Conservation (phyloP, 2,329 filamentous ascomycete genomes). For the Drechslerella dactyloides region DNA sequence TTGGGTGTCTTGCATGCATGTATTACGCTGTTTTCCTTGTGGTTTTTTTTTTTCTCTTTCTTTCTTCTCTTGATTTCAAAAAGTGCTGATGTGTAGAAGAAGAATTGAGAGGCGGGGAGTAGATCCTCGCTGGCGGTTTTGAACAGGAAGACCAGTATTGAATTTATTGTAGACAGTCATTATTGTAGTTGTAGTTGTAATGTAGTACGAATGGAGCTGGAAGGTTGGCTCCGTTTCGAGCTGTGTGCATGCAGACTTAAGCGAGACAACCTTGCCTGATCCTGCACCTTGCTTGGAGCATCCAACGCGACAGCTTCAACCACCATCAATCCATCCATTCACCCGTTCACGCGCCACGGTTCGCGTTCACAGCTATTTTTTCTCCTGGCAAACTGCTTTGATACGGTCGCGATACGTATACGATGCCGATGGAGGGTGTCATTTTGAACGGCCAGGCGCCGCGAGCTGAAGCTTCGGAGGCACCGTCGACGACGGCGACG, state of each 20-base stretch:
- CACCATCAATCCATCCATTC: background rate
- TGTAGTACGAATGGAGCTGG: background rate
- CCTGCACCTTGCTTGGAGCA: background rate
- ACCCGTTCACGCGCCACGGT: too few relatives aligned
- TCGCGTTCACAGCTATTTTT: too few relatives aligned
- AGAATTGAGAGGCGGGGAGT: background rate
- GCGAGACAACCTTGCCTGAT: background rate
- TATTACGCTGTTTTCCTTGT: too few relatives aligned
- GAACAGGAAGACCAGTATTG: background rate
- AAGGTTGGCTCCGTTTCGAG: background rate
- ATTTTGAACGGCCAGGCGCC: constrained; percentile 57
- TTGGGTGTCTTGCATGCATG: background rate
- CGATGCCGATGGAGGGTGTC: constrained; percentile 35
- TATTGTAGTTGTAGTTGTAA: too few relatives aligned
- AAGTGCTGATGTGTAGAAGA: constrained; percentile 4
- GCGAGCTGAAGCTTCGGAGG: constrained; percentile 63
- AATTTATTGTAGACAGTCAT: too few relatives aligned
- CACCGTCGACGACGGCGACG: constrained; percentile 67
- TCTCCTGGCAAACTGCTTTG: too few relatives aligned
- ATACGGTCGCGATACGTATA: too few relatives aligned
- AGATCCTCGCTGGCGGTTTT: background rate
- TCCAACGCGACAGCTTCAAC: too few relatives aligned
- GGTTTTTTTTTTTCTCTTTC: background rate
- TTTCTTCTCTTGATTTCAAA: background rate
- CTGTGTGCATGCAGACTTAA: too few relatives aligned